Conservation (phyloP, 352 stramenopile species). For the Thalassiosira livingstoniorum region DNA sequence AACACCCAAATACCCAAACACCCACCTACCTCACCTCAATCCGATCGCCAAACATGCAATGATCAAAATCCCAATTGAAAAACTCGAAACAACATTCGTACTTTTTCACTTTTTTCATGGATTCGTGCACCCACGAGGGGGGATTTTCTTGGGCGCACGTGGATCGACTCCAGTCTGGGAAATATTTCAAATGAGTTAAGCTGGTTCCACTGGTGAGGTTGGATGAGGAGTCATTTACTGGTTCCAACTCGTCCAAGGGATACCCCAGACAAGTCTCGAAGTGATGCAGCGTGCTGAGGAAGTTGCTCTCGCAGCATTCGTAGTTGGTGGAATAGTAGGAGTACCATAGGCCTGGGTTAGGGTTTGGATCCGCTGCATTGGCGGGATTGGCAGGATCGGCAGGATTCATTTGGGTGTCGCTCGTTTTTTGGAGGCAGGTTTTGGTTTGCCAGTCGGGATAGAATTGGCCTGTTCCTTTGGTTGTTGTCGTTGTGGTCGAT, state of each 20-base stretch:
- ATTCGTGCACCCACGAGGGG: too few species aligned
- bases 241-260: conserved; percentile 1
- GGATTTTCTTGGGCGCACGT: too few species aligned
- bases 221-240: too few species aligned
- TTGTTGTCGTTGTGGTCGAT: neutral
- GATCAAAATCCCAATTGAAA: conserved; percentile 27
- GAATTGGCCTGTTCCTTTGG: neutral
- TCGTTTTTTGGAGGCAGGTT: conserved; percentile 1
- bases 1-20: too few species aligned
- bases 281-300: conserved; percentile 1
- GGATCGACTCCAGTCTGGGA: too few species aligned
- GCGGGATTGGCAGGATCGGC: neutral
- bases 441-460: neutral
- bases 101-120: too few species aligned
- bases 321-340: conserved; percentile 13
- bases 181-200: too few species aligned
- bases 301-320: conserved; percentile 20
- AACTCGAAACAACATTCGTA: conserved; percentile 27
- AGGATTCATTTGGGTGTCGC: neutral
- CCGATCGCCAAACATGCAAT: too few species aligned
- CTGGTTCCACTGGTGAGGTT: too few species aligned
- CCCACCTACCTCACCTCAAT: too few species aligned
- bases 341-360: too few species aligned
- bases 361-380: neutral
- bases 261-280: conserved; percentile 10